These are phyloP conservation scores for Xylariomycetidae sp. DNA, from an alignment of 2,329 filamentous ascomycete genomes.

Conservation along the genomic window DNA sequence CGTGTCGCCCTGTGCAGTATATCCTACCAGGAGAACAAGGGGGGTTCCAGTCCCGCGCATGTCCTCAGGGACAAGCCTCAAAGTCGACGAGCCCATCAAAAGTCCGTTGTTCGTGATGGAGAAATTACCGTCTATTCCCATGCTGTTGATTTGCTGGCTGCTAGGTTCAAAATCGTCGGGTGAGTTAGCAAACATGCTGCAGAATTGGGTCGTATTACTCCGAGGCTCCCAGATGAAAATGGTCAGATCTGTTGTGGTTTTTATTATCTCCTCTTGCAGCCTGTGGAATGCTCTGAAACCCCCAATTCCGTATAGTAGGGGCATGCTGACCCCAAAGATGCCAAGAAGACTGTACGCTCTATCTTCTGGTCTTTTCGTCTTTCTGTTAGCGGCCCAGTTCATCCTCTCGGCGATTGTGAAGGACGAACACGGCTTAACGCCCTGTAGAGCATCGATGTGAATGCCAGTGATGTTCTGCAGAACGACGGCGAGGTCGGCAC, in stretches of 20 bases:
- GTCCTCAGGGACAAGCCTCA: too few relatives aligned
- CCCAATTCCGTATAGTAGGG: conserved; percentile 5
- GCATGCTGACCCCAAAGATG: conserved; percentile 6
- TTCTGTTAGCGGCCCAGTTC: conserved; percentile 2
- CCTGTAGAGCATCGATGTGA: conserved; percentile 2
- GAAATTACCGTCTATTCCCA: too few relatives aligned
- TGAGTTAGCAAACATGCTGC: background rate
- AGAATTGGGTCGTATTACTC: background rate
- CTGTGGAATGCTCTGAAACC: conserved; percentile 1
- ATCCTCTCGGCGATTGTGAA: conserved; percentile 4
- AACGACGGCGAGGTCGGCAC: background rate
- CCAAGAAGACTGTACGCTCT: conserved; percentile 4
- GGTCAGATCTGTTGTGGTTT: conserved; percentile 1
- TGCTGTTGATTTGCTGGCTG: too few relatives aligned
- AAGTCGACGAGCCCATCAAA: too few relatives aligned
- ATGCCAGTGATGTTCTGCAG: conserved; percentile 5
- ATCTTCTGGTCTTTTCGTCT: conserved; percentile 5
- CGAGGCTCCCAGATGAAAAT: background rate
- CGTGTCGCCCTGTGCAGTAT: too few relatives aligned
- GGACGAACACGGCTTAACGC: conserved; percentile 1
- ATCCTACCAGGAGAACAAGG: too few relatives aligned
- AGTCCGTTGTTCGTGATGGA: too few relatives aligned
- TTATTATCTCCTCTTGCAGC: conserved; percentile 5
- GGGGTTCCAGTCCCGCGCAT: too few relatives aligned
- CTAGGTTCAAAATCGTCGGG: background rate